Conservation (phyloP, 1,139 yeast species). For the Torulaspora globosa region DNA sequence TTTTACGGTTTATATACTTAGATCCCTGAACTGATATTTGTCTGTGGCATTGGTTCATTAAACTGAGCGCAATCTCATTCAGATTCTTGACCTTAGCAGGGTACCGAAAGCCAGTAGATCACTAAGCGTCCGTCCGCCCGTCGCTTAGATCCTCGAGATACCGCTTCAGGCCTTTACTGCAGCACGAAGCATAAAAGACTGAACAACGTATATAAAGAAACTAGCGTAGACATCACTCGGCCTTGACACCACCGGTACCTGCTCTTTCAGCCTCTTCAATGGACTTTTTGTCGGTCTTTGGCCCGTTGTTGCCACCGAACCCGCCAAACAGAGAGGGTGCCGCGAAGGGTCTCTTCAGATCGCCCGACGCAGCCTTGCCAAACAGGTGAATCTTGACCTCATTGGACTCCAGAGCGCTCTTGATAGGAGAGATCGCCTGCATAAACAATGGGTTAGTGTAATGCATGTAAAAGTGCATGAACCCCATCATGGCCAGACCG, state of each 20-base stretch:
- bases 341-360: slow-evolving; percentile 95
- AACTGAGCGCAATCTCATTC: slow-evolving; percentile 53
- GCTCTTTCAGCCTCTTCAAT: slow-evolving; percentile 81
- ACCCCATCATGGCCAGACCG: slow-evolving; percentile 95
- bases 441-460: slow-evolving; percentile 95
- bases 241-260: slow-evolving; percentile 89
- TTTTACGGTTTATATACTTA: slow-evolving; percentile 10
- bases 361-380: slow-evolving; percentile 82
- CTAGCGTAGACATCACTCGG: slow-evolving; percentile 49
- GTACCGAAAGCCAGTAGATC: too few relatives aligned
- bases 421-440: slow-evolving; percentile 89
- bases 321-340: slow-evolving; percentile 75
- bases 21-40: background rate
- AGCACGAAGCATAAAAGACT: background rate
- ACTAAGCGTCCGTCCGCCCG: too few relatives aligned
- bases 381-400: slow-evolving; percentile 88
- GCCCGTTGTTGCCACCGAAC: slow-evolving; percentile 56
- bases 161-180: too few relatives aligned
- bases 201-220: slow-evolving; percentile 1
- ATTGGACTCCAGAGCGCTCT: slow-evolving; percentile 86
- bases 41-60: background rate
- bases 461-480: slow-evolving; percentile 97
- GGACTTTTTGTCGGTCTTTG: slow-evolving; percentile 80
- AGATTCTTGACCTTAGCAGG: slow-evolving; percentile 41
- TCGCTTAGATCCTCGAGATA: too few relatives aligned